phyloP scores from a whole-genome alignment of 495 filamentous ascomycete species.

The Penicillium simplicissimum region DNA sequence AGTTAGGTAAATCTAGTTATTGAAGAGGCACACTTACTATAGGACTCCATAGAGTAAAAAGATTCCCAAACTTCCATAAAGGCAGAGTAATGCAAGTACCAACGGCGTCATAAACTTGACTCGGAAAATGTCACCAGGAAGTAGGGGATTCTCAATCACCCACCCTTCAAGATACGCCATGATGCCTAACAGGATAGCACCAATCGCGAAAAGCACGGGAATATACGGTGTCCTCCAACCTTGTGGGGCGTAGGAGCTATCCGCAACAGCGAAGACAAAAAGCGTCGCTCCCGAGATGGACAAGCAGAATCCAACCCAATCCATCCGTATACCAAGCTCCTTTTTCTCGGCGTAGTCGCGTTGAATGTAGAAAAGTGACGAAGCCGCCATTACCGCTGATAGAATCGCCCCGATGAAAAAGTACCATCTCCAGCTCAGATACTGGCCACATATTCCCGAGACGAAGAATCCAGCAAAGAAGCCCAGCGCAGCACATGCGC shows the following conservation, averaged over 20 bases:
- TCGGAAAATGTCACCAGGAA: conserved; percentile 73
- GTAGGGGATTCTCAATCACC: conserved; percentile 68
- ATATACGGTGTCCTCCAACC: conserved; percentile 73
- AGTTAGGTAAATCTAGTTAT: no score
- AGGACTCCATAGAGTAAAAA: conserved; percentile 77
- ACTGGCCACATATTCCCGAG: conserved; percentile 68
- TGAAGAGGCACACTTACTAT: conserved; percentile 61
- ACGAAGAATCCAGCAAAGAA: conserved; percentile 85
- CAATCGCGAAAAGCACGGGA: conserved; percentile 49
- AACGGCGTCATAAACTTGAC: conserved; percentile 73
- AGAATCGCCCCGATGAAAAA: conserved; percentile 73
- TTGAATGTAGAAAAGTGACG: conserved; percentile 66
- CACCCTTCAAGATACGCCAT: conserved; percentile 77
- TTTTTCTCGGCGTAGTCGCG: conserved; percentile 56
- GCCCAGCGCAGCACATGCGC: conserved; percentile 72
- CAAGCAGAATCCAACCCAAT: conserved; percentile 66
- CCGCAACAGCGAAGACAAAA: conserved; percentile 77
- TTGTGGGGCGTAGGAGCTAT: conserved; percentile 65
- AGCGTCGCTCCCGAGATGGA: conserved; percentile 69
- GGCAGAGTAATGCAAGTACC: conserved; percentile 65
- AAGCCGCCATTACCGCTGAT: conserved; percentile 48
- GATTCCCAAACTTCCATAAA: conserved; percentile 75
- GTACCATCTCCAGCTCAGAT: conserved; percentile 71
- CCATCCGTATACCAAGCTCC: conserved; percentile 57
- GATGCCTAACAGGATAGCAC: conserved; percentile 53